phyloP scores from a whole-genome alignment of 306 rosid species.

The Coriaria nepalensis region DNA sequence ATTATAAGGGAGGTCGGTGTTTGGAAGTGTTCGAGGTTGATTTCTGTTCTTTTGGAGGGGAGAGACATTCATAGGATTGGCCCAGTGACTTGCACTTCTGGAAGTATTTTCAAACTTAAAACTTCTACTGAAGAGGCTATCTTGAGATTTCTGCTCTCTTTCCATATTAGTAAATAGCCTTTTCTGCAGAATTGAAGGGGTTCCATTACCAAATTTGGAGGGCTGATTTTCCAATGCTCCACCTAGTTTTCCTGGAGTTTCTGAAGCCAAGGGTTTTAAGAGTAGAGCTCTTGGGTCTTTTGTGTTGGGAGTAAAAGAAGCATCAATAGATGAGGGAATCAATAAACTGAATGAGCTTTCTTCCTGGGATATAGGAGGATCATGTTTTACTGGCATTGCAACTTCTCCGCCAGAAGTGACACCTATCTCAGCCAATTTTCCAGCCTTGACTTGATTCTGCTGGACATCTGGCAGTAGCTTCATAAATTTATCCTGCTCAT shows the following conservation, averaged over 20 bases:
- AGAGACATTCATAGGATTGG: constrained; percentile 25
- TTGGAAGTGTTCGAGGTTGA: constrained; percentile 13
- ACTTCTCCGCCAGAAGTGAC: constrained; percentile 29
- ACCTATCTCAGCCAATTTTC: constrained; percentile 31
- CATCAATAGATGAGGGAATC: constrained; percentile 44
- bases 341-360: constrained; percentile 47
- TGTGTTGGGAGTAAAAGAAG: constrained; percentile 17
- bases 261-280: constrained; percentile 34
- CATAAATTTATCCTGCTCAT: constrained; percentile 68
- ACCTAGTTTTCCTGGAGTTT: constrained; percentile 31
- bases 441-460: constrained; percentile 45
- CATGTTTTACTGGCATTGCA: constrained; percentile 30
- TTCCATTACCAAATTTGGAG: constrained; percentile 26
- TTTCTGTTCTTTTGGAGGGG: constrained; percentile 31
- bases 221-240: constrained; percentile 29
- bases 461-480: constrained; percentile 82
- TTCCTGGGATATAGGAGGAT: constrained; percentile 33
- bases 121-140: constrained; percentile 23
- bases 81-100: constrained; percentile 25
- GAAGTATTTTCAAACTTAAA: constrained; percentile 30
- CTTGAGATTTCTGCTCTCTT: constrained; percentile 22
- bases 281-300: constrained; percentile 21
- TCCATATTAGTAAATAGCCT: constrained; percentile 26
- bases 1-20: constrained; percentile 24
- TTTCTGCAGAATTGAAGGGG: constrained; percentile 25